phyloP scores from a whole-genome alignment of 306 rosid genomes.

The Vachellia pachyceras region DNA sequence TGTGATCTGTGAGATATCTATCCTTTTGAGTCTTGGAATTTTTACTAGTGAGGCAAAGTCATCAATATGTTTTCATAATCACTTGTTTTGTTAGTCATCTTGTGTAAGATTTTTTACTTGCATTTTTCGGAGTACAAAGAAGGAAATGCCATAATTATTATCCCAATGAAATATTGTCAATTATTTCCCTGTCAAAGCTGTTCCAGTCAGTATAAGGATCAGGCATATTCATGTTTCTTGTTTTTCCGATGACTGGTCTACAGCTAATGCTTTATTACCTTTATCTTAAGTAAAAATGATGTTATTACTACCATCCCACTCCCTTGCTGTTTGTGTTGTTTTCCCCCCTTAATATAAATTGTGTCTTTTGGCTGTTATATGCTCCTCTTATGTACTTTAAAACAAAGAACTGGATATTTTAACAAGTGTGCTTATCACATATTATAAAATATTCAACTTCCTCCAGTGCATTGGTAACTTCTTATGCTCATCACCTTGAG shows the following conservation, averaged over 20 bases:
- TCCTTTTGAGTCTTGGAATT: too few relatives aligned
- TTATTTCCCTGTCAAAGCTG: background rate
- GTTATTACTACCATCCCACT: slow-evolving; percentile 21
- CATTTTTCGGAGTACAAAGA: too few relatives aligned
- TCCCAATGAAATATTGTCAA: too few relatives aligned
- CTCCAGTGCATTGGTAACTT: slow-evolving; percentile 78
- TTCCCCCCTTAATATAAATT: background rate
- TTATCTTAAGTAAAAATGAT: slow-evolving; percentile 18
- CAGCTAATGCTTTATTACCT: background rate
- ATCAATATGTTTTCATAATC: slow-evolving; percentile 2
- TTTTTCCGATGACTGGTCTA: background rate
- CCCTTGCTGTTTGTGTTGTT: slow-evolving; percentile 24
- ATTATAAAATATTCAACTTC: slow-evolving; percentile 34
- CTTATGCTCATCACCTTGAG: slow-evolving; percentile 93
- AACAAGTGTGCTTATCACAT: slow-evolving; percentile 30
- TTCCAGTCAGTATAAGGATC: background rate
- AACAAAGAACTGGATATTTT: slow-evolving; percentile 26
- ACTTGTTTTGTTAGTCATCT: background rate
- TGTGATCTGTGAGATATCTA: slow-evolving; percentile 10
- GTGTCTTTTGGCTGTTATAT: background rate
- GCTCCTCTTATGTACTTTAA: slow-evolving; percentile 25
- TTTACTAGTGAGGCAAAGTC: slow-evolving; percentile 7
- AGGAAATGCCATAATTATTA: too few relatives aligned
- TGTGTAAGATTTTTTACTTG: too few relatives aligned
- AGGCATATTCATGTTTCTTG: slow-evolving; percentile 21